Evolutionary conservation across 208 protist species (phyloP), one percentile per base, ranked within the genome.

Genomic region (Endotrypanum monterogeii): DNA sequence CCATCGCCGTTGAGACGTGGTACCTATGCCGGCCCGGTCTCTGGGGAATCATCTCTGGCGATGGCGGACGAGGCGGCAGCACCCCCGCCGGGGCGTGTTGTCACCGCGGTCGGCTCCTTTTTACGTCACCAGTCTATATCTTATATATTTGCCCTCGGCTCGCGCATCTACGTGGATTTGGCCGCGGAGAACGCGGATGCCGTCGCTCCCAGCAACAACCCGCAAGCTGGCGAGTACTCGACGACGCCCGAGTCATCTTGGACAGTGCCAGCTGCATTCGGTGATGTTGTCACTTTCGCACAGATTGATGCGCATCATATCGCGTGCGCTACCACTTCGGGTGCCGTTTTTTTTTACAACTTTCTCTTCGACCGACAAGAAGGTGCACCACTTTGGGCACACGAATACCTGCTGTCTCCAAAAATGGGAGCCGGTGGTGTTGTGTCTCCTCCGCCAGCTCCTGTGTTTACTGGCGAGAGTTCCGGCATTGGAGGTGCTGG

Each of bases 341-440:
- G 92, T 25, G 89, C 92, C 23, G 69, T 96, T 3, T 67, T 94
- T 28, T 87, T 93, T 61, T 96, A 90, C 78, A 87, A 94, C 70
- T 77, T 94, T 0, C 75, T 94, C 41, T 87, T 84, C n/a, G 92
- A 91, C 50, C 56, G 82, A 12, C 88, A 94, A 76, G 89, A 92
- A 39, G 89, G 92, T n/a, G 85, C 88, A 2, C 77, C 86, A 35
- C 84, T 93, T 50, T 94, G 87, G 80, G 84, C 86, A 52, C 72
- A 67, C 11, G 92, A 96, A 20, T 37, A 62, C 12, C 55, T 76
- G 28, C 71, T 82, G 9, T 67, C 46, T 44, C 76, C 76, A 18
- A 8, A 11, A 8, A 39, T 30, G 55, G 30, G 16, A 4, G 25
- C 58, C 25, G 30, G 30, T 16, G 14, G 23, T 14, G 2, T 14